Evolutionary conservation across 108 stramenopile species (phyloP).

Genomic region (Nitzschia putrida): DNA sequence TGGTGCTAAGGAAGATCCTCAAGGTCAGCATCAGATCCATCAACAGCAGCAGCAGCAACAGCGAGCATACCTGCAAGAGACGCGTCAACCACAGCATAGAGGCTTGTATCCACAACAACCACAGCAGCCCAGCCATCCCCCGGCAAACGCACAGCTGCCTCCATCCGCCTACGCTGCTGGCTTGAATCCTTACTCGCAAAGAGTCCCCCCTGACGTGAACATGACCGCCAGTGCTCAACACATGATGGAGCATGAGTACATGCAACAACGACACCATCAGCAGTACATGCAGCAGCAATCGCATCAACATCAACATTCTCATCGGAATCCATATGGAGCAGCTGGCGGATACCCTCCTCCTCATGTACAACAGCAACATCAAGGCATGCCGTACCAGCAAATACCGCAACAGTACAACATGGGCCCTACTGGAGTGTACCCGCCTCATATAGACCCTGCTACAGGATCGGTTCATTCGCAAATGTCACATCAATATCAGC

Average conservation of each 20-base stretch:
- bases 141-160: background rate
- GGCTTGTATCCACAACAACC: conserved; percentile 5
- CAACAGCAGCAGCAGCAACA: conserved; percentile 16
- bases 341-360: conserved; percentile 2
- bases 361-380: conserved; percentile 29
- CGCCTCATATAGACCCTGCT: conserved; percentile 4
- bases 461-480: conserved; percentile 25
- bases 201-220: conserved; percentile 8
- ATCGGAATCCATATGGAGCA: background rate
- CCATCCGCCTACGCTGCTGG: no score
- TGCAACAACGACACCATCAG: conserved; percentile 13
- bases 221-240: conserved; percentile 13
- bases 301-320: conserved; percentile 11
- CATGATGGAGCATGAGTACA: conserved; percentile 13
- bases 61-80: background rate
- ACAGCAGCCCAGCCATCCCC: conserved; percentile 1
- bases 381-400: conserved; percentile 32
- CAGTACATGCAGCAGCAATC: background rate
- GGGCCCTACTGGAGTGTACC: conserved; percentile 27
- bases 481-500: conserved; percentile 14
- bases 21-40: conserved; percentile 40
- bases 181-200: no score
- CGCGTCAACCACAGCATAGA: conserved; percentile 5
- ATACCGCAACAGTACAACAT: conserved; percentile 29
- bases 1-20: conserved; percentile 30